Base-by-base conservation (phyloP, 2,329 filamentous ascomycete genomes). In the Trichophyton verrucosum region DNA sequence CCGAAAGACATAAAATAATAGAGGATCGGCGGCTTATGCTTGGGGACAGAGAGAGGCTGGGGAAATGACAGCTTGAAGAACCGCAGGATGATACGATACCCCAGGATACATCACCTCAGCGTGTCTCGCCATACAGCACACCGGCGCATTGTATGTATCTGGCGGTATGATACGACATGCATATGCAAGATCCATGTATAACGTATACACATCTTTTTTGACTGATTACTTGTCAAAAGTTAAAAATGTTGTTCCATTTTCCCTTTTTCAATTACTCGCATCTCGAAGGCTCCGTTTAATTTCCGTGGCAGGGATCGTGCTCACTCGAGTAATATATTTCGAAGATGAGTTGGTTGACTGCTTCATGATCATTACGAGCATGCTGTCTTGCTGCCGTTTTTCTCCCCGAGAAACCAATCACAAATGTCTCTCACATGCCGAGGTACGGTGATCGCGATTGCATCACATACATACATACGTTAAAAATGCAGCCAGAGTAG, bases 241-340 rank as follows among this genome's bases (percentile, higher is more conserved):
- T 53, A 53, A 53, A 53, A 53, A 22, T 46, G 44, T 8, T 24
- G 44, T 47, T 20, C 44, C 44, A 47, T 47, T 53, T 22, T 13
- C 17, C 33, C 33, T 53, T 33, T 33, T 53, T 24, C 49, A 53
- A 53, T 57, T 24, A 57, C 30, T 57, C 55, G 55, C 55, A 57
- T 57, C 49, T 53, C 49, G 55, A 57, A 57, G 55, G 27, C 33
- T 42, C 55, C 38, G 38, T 57, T 57, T 57, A 57, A 57, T 57
- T 42, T 57, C 55, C 55, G 55, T 38, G 30, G n/a, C 55, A 38
- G 33, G 33, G 55, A 24, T 57, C 33, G 49, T 53, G 49, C 49
- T 53, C 13, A 15, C 33, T 38, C 9, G 49, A 22, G 2, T 13
- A 51, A 44, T 44, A 44, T 44, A 44, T 44, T 5, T 17, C n/a